phyloP scores from a whole-genome alignment of 2,329 filamentous ascomycete species.

The Fusarium nodosum region DNA sequence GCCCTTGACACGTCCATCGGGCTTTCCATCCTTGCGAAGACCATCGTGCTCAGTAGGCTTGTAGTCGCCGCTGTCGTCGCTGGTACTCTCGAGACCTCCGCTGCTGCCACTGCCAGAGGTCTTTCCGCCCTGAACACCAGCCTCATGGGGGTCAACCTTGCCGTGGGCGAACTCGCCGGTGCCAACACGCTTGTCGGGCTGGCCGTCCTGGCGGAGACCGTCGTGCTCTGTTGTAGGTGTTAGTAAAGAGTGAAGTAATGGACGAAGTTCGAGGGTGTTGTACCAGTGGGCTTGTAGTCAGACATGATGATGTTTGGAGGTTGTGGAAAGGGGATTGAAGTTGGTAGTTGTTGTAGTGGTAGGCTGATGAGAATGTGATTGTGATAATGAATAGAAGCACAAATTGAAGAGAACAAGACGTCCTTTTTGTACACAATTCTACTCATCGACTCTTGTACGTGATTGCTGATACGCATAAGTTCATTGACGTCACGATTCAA shows the following conservation, averaged over 20 bases:
- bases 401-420: background rate
- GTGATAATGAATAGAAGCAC: background rate
- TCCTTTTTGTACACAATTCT: slow-evolving; percentile 12
- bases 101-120: slow-evolving; percentile 18
- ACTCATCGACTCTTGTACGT: background rate
- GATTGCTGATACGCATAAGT: background rate
- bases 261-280: rapidly evolving
- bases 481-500: slow-evolving; percentile 15
- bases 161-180: slow-evolving; percentile 45
- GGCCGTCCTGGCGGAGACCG: slow-evolving; percentile 44
- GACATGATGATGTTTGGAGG: slow-evolving; percentile 20
- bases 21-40: slow-evolving; percentile 33
- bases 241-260: background rate
- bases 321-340: background rate
- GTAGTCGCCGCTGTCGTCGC: slow-evolving; percentile 22
- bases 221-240: slow-evolving; percentile 29
- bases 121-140: slow-evolving; percentile 40
- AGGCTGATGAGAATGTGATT: background rate
- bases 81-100: slow-evolving; percentile 11
- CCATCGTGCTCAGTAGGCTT: slow-evolving; percentile 37
- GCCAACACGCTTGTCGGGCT: slow-evolving; percentile 42
- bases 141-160: slow-evolving; percentile 43
- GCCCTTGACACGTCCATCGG: slow-evolving; percentile 34
- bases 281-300: slow-evolving; percentile 40
- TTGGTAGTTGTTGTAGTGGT: background rate